Conservation (phyloP, 805 yeast genomes). For the Metschnikowia kofuensis region DNA sequence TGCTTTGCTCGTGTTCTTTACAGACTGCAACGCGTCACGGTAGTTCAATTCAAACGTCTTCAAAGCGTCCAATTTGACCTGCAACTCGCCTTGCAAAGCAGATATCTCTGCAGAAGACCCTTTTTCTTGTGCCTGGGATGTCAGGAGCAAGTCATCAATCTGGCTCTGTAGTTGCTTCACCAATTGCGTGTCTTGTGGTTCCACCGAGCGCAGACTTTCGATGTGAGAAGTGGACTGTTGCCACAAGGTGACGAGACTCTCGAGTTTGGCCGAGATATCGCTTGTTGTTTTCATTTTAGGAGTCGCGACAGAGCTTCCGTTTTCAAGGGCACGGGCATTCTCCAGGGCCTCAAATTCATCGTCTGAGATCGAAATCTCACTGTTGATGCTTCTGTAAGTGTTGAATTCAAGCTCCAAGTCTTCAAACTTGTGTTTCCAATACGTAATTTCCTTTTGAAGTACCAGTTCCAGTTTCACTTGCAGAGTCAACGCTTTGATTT, state of each 20-base stretch:
- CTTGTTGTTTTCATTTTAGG: background rate
- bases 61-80: conserved; percentile 27
- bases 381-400: conserved; percentile 35
- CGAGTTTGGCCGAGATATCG: conserved; percentile 16
- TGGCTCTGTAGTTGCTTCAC: conserved; percentile 49
- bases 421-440: conserved; percentile 47
- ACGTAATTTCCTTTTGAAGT: conserved; percentile 44
- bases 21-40: conserved; percentile 66
- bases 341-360: conserved; percentile 28
- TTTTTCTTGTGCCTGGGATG: conserved; percentile 43
- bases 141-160: conserved; percentile 51
- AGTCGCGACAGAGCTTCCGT: conserved; percentile 26
- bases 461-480: conserved; percentile 44
- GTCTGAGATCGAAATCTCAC: conserved; percentile 27
- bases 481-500: conserved; percentile 38
- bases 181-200: conserved; percentile 20
- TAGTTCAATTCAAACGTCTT: conserved; percentile 59
- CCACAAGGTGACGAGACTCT: conserved; percentile 4
- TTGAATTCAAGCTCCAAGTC: conserved; percentile 43
- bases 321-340: conserved; percentile 12
- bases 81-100: conserved; percentile 29
- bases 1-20: conserved; percentile 73
- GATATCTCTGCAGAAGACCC: conserved; percentile 34
- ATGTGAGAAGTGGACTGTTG: conserved; percentile 9
- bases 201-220: conserved; percentile 7